Evolutionary conservation across 805 yeast genomes (phyloP), one percentile per base, ranked within the genome.

Genomic region (Candida railenensis): DNA sequence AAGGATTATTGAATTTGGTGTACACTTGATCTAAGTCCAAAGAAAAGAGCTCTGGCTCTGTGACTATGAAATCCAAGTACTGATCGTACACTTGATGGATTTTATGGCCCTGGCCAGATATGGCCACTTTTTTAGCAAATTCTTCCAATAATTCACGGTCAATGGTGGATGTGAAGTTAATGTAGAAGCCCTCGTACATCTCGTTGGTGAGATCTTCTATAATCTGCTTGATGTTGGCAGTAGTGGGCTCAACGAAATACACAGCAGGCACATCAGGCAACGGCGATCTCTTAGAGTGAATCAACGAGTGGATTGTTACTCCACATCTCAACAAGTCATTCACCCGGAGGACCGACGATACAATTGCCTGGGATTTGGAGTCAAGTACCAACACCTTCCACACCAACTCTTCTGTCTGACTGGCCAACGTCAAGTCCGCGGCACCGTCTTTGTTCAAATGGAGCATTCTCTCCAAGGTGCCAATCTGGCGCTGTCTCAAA

Each of bases 321-420:
- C 99, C 99, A 60, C 89, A 87, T 54, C 85, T 82, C 55, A 94
- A 76, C 53, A 94, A 73, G 63, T 95, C 99, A 56, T 89, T 89
- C 50, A 92, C 97, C 48, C 98, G 75, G 46, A 94, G 68, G n/a
- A 94, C 92, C 4, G 96, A 87, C 2, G 97, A 90, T 4, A 94
- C 80, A 37, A 94, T 85, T 15, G 87, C 86, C 25, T 96, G 87
- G 36, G 96, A 87, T 48, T 83, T 79, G 34, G 74, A 64, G 63
- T 94, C 99, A 53, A 94, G 75, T 3, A 94, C 80, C 42, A 94
- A 75, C 7, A 88, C 96, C 61, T 94, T 94, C 99, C 99, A 94
- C 22, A 85, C 75, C 45, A 88, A 75, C 53, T 85, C 89, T 54
- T 83, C 87, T 5, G 45, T 15, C 34, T 34, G 33, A 11, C 40